phyloP scores from a whole-genome alignment of 768 basidiomycete genomes.

The Agaricus subrufescens region DNA sequence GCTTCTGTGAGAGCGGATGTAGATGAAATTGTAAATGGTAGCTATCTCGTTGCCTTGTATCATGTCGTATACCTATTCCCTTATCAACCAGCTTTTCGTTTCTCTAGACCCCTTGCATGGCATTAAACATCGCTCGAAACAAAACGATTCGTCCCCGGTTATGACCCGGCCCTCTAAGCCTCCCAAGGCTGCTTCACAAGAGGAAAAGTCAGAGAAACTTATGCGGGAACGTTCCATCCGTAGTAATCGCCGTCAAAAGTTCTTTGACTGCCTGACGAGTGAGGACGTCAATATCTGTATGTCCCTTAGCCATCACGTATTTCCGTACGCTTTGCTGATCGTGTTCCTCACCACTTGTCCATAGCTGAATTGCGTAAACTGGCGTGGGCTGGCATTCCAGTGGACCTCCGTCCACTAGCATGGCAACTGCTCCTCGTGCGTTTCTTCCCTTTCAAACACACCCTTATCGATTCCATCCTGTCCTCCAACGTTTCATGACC shows the following conservation, averaged over 20 bases:
- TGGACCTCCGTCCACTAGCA: constrained; percentile 80
- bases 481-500: neutral
- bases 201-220: constrained; percentile 53
- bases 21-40: constrained; percentile 77
- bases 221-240: constrained; percentile 73
- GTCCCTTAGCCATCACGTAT: constrained; percentile 19
- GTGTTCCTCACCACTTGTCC: constrained; percentile 20
- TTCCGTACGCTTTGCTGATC: neutral
- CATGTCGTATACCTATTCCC: constrained; percentile 9
- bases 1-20: constrained; percentile 59
- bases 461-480: neutral
- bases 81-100: constrained; percentile 22
- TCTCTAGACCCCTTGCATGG: constrained; percentile 55
- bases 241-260: constrained; percentile 74
- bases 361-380: constrained; percentile 79
- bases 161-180: constrained; percentile 18
- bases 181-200: constrained; percentile 18
- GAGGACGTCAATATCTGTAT: constrained; percentile 81
- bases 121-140: constrained; percentile 40
- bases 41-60: constrained; percentile 14
- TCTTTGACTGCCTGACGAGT: constrained; percentile 70
- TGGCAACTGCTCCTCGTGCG: constrained; percentile 93
- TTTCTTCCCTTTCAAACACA: constrained; percentile 11
- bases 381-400: constrained; percentile 92
- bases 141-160: constrained; percentile 28